These are phyloP conservation scores for Crithidia expoeki DNA, from an alignment of 208 protist genomes.

Conservation along the genomic window DNA sequence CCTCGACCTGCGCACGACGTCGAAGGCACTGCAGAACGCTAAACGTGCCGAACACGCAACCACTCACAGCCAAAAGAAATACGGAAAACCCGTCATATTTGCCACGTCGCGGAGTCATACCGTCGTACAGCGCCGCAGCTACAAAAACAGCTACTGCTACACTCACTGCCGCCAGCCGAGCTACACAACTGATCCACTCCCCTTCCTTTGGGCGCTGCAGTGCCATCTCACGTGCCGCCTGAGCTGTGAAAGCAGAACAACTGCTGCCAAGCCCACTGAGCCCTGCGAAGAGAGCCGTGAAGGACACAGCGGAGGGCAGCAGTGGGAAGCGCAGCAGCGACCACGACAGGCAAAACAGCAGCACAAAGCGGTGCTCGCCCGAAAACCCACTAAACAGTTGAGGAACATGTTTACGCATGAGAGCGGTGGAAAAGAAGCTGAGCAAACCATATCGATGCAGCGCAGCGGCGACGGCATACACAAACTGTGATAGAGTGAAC, in stretches of 20 bases:
- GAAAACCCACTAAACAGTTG: neutral
- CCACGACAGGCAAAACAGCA: slow-evolving; percentile 21
- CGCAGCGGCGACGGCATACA: neutral
- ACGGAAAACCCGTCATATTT: neutral
- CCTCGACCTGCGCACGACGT: neutral
- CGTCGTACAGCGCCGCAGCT: slow-evolving; percentile 26
- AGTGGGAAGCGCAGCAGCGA: slow-evolving; percentile 14
- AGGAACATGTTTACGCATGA: neutral
- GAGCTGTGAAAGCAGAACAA: neutral
- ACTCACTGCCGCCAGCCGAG: neutral
- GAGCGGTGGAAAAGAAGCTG: neutral
- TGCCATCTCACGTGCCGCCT: slow-evolving; percentile 15
- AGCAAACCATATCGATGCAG: slow-evolving; percentile 14
- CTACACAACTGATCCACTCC: neutral
- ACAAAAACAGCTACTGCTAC: slow-evolving; percentile 3
- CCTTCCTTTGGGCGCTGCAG: slow-evolving; percentile 21
- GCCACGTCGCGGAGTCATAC: neutral
- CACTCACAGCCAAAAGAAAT: neutral
- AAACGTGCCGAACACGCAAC: neutral
- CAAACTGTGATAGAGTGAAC: slow-evolving; percentile 8
- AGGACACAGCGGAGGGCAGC: slow-evolving; percentile 19
- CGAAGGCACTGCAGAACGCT: slow-evolving; percentile 8
- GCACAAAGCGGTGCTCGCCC: slow-evolving; percentile 2
- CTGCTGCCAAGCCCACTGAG: neutral
- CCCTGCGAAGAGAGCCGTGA: slow-evolving; percentile 16